These are phyloP conservation scores for Coniochaeta sp. DNA, from an alignment of 2,329 filamentous ascomycete species.

Conservation along the genomic window DNA sequence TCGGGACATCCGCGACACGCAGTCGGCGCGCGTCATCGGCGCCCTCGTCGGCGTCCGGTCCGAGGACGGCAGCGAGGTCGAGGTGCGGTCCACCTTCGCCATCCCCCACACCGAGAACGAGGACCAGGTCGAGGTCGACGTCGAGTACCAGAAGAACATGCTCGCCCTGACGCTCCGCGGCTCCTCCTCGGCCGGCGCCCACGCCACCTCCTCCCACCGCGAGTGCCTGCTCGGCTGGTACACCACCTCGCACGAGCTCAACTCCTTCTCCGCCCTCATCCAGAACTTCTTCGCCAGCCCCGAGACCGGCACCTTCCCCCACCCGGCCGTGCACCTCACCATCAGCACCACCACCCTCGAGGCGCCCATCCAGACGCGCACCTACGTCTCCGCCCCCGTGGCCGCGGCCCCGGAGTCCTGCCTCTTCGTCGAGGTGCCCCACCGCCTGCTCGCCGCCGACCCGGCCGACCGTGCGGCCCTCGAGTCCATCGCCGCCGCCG, in stretches of 20 bases:
- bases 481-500: slow-evolving; percentile 77
- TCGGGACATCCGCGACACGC: slow-evolving; percentile 65
- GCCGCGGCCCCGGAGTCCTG: slow-evolving; percentile 94
- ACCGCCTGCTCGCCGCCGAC: slow-evolving; percentile 79
- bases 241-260: slow-evolving; percentile 91
- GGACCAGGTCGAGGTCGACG: slow-evolving; percentile 98
- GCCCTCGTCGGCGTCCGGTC: slow-evolving; percentile 87
- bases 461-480: slow-evolving; percentile 52
- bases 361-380: slow-evolving; percentile 79
- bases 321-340: slow-evolving; percentile 95
- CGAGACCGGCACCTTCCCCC: slow-evolving; percentile 93
- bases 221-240: slow-evolving; percentile 98
- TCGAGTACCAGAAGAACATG: slow-evolving; percentile 99
- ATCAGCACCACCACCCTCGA: slow-evolving; percentile 77
- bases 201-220: slow-evolving; percentile 63
- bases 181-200: background rate
- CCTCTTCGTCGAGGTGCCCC: slow-evolving; percentile 93
- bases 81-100: slow-evolving; percentile 93
- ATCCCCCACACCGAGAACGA: slow-evolving; percentile 97
- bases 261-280: slow-evolving; percentile 96
- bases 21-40: slow-evolving; percentile 93
- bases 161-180: slow-evolving; percentile 80
- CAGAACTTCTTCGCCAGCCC: slow-evolving; percentile 99
- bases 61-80: slow-evolving; percentile 94
- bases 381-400: slow-evolving; percentile 93